Base-by-base conservation (phyloP, 1,139 yeast species). In the Protomyces inouyei region DNA sequence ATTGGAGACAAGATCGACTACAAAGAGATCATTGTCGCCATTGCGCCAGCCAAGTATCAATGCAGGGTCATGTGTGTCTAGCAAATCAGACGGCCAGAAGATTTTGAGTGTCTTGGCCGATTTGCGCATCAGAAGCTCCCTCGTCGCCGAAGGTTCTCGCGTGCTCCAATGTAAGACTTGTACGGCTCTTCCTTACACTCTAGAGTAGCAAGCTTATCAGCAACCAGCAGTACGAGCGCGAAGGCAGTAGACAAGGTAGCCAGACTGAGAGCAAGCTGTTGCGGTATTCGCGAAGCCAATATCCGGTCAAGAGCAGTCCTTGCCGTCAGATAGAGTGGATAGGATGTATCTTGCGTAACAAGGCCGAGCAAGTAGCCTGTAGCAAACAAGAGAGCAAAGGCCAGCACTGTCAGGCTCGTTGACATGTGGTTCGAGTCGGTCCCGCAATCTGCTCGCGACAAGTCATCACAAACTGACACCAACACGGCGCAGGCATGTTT, bases 131-230 rank as follows among this genome's bases (percentile, higher is more conserved):
- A 71, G 56, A 71, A 69, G 43, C 72, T 70, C 8, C 72, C 72
- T n/a, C 72, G 68, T 14, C 72, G 70, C 35, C 71, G 67, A 18
- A 71, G 67, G 51, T 71, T 71, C 55, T 71, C 72, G 9, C 70
- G 65, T 35, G 72, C 72, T 1, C 70, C 64, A 52, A 70, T 64
- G 32, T 23, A 25, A 14, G 53, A 43, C 32, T 28, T 28, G 32
- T 28, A 28, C 1, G 32, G 32, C 8, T 28, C 32, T 6, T 28
- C 32, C 8, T 28, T 28, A 3, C 8, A 28, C 48, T 64, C 66
- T 14, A 59, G 16, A 3, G 52, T 45, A 16, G 63, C 63, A 25
- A 55, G 57, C 48, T 35, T 52, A 16, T 59, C 63, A 3, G 52
- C 63, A 16, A 43, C 25, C 25, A 59, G 14, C n/a, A 59, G 57